These are phyloP conservation scores for Scopulariopsis brevicaulis DNA, from an alignment of 2,329 filamentous ascomycete species.

Conservation along the genomic window DNA sequence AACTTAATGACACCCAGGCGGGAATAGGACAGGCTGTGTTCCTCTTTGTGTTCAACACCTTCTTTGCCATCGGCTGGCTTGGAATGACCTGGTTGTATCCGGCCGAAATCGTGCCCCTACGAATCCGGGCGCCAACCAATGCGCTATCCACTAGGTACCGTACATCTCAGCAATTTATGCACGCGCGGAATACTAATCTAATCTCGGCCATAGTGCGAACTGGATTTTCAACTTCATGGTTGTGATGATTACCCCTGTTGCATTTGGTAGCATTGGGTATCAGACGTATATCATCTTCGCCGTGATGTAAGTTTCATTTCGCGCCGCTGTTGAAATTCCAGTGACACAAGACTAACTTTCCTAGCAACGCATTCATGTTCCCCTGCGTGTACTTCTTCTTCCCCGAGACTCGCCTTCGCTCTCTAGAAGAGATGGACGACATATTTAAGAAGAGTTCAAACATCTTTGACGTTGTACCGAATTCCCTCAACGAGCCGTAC, in stretches of 20 bases:
- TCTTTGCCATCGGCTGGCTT: background rate
- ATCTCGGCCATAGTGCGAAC: slow-evolving; percentile 23
- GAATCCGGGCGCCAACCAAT: slow-evolving; percentile 37
- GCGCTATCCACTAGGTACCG: slow-evolving; percentile 32
- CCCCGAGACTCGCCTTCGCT: background rate
- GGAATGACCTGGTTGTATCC: background rate
- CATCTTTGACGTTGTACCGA: background rate
- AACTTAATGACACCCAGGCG: background rate
- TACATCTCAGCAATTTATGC: background rate
- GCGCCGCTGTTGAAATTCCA: background rate
- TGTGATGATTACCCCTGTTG: slow-evolving; percentile 51
- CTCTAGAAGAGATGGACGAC: background rate
- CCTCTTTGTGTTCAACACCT: background rate
- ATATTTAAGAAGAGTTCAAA: background rate
- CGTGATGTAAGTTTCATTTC: slow-evolving; percentile 25
- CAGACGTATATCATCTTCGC: slow-evolving; percentile 57
- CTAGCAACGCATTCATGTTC: background rate
- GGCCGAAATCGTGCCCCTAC: background rate
- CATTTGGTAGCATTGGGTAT: slow-evolving; percentile 44
- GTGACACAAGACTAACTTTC: background rate
- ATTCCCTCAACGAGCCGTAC: background rate
- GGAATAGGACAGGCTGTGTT: background rate
- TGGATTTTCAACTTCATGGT: slow-evolving; percentile 55
- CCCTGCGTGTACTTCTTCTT: background rate
- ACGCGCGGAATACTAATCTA: background rate